Percentiles rank a stretch among this genome's conserved stretches.
Conservation (phyloP, 1,139 yeast genomes). For the Geotrichum siamense region DNA sequence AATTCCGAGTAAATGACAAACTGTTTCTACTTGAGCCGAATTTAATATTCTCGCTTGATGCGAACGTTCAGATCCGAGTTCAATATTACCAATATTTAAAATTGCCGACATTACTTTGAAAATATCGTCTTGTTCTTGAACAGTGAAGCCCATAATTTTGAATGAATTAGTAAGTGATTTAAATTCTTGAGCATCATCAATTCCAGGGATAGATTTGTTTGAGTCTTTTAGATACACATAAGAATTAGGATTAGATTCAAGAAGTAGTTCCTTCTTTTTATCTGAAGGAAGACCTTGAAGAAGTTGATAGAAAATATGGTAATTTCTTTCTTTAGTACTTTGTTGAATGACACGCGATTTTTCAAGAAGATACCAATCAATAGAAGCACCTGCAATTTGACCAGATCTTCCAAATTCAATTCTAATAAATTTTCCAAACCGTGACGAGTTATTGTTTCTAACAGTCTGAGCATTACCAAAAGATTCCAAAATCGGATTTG, state of each 20-base stretch:
- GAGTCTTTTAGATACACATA: conserved; percentile 57
- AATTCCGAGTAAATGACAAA: conserved; percentile 63
- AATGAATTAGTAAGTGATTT: conserved; percentile 56
- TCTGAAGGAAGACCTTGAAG: conserved; percentile 56
- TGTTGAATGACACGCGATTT: conserved; percentile 90
- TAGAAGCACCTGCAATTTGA: conserved; percentile 76
- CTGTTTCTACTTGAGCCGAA: conserved; percentile 45
- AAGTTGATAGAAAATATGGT: conserved; percentile 87
- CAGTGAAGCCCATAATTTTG: conserved; percentile 61
- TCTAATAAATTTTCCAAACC: conserved; percentile 94
- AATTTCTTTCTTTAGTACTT: conserved; percentile 70
- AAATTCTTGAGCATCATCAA: conserved; percentile 70
- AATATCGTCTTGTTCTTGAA: conserved; percentile 50
- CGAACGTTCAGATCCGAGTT: conserved; percentile 55
- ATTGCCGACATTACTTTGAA: conserved; percentile 67
- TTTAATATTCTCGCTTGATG: conserved; percentile 73
- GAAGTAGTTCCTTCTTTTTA: conserved; percentile 44
- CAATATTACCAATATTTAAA: conserved; percentile 78
- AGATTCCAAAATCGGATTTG: conserved; percentile 92
- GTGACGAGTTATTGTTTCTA: conserved; percentile 86
- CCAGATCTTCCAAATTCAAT: conserved; percentile 65
- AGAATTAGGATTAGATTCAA: conserved; percentile 40
- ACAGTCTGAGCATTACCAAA: conserved; percentile 98
- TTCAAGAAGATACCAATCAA: conserved; percentile 90
- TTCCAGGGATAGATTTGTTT: conserved; percentile 52